phyloP scores from a whole-genome alignment of 306 rosid genomes.

The Prunus campanulata region DNA sequence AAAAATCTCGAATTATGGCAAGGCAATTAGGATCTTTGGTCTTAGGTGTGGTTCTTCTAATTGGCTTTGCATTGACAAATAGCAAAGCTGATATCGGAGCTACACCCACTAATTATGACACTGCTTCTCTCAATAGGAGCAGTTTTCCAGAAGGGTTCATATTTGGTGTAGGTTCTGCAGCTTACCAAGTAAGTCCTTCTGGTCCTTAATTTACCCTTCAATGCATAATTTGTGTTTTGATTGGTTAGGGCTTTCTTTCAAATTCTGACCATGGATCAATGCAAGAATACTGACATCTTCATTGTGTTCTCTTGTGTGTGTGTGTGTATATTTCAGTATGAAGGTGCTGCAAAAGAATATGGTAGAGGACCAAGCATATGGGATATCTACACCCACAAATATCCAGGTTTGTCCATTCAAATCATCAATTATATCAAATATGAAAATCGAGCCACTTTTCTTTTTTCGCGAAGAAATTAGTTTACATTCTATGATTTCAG shows the following conservation, averaged over 20 bases:
- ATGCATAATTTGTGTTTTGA: no score
- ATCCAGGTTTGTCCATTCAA: conserved; percentile 27
- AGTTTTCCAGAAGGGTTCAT: conserved; percentile 41
- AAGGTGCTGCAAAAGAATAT: conserved; percentile 34
- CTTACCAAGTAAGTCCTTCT: conserved; percentile 33
- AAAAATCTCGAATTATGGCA: not conserved
- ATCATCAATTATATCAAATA: no score
- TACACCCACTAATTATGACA: conserved; percentile 3
- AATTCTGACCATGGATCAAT: no score
- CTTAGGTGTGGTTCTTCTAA: not conserved
- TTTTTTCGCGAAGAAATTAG: no score
- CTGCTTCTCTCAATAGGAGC: conserved; percentile 26
- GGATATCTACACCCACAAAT: conserved; percentile 35
- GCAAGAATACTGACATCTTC: no score
- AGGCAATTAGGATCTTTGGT: not conserved
- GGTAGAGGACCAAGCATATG: conserved; percentile 43
- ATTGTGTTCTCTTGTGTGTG: no score
- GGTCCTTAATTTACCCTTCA: no score
- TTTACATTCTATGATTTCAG: no score
- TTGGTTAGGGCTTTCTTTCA: no score
- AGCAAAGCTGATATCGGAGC: not conserved
- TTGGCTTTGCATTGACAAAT: no score
- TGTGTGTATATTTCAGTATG: conserved; percentile 13
- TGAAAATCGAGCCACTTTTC: no score
- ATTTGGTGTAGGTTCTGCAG: conserved; percentile 43